Percentiles rank a stretch among this genome's conserved stretches.
phyloP scores from a whole-genome alignment of 306 rosid species.

The Astragalus membranaceus region DNA sequence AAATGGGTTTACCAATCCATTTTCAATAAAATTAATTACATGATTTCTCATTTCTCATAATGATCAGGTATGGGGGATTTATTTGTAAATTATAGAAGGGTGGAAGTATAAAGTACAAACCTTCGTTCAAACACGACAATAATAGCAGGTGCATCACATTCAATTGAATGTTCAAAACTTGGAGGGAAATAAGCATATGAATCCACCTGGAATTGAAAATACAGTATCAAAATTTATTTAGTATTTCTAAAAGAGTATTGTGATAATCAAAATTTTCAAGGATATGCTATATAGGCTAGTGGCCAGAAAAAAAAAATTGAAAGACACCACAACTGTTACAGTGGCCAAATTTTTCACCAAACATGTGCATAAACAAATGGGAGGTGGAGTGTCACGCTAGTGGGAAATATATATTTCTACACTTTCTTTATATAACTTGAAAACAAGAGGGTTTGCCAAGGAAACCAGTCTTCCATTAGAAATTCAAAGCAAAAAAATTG shows the following conservation, averaged over 20 bases:
- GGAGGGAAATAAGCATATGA: conserved; percentile 85
- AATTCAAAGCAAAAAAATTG: too few relatives aligned
- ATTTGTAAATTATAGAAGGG: background rate
- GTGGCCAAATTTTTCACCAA: background rate
- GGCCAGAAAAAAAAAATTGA: background rate
- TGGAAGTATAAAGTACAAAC: conserved; percentile 34
- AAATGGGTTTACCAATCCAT: conserved; percentile 7
- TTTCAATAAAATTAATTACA: conserved; percentile 14
- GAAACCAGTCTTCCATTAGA: too few relatives aligned
- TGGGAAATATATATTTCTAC: background rate
- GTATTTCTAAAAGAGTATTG: background rate
- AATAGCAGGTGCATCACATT: conserved; percentile 52
- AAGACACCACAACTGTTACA: background rate
- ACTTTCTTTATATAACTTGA: too few relatives aligned
- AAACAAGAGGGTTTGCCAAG: too few relatives aligned
- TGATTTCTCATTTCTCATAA: conserved; percentile 8
- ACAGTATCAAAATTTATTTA: conserved; percentile 8
- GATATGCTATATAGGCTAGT: background rate
- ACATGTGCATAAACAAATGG: background rate
- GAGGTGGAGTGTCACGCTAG: background rate
- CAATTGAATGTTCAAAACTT: conserved; percentile 58
- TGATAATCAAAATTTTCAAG: conserved; percentile 1
- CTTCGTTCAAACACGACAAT: conserved; percentile 80
- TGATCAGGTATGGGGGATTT: background rate
- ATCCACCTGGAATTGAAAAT: conserved; percentile 58